Conservation (phyloP, 2,329 filamentous ascomycete genomes). For the Exophiala oligosperma region DNA sequence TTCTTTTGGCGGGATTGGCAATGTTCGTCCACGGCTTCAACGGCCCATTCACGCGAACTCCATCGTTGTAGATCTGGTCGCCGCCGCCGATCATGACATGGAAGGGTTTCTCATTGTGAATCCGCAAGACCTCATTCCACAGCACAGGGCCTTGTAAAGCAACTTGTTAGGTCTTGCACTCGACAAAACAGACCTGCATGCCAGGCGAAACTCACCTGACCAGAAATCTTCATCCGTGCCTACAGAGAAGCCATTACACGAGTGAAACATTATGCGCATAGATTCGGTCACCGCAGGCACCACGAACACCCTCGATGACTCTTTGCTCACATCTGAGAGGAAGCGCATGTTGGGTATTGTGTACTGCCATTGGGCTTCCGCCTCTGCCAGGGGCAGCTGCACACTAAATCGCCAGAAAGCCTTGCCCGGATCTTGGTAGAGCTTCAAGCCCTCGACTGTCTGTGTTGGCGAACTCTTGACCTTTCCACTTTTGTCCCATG, state of each 20-base stretch:
- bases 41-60: slow-evolving; percentile 81
- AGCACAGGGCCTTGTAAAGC: slow-evolving; percentile 51
- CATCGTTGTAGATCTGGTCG: slow-evolving; percentile 78
- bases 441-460: slow-evolving; percentile 50
- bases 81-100: slow-evolving; percentile 82
- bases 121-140: slow-evolving; percentile 65
- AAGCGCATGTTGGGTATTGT: slow-evolving; percentile 66
- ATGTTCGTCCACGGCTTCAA: slow-evolving; percentile 67
- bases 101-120: slow-evolving; percentile 61
- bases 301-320: slow-evolving; percentile 52
- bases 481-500: slow-evolving; percentile 7
- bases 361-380: slow-evolving; percentile 79
- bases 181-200: too few species aligned
- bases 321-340: slow-evolving; percentile 53
- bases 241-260: slow-evolving; percentile 68
- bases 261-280: slow-evolving; percentile 70
- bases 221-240: slow-evolving; percentile 64
- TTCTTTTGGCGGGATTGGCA: slow-evolving; percentile 59
- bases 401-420: slow-evolving; percentile 61
- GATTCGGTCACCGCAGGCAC: slow-evolving; percentile 62
- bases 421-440: slow-evolving; percentile 60
- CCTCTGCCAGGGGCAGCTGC: slow-evolving; percentile 65
- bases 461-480: slow-evolving; percentile 4
- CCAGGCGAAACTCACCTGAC: slow-evolving; percentile 36
- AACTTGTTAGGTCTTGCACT: too few species aligned